Evolutionary conservation across 495 filamentous ascomycete genomes (phyloP), one percentile per base, ranked within the genome.

Genomic region (Platismatia glauca): DNA sequence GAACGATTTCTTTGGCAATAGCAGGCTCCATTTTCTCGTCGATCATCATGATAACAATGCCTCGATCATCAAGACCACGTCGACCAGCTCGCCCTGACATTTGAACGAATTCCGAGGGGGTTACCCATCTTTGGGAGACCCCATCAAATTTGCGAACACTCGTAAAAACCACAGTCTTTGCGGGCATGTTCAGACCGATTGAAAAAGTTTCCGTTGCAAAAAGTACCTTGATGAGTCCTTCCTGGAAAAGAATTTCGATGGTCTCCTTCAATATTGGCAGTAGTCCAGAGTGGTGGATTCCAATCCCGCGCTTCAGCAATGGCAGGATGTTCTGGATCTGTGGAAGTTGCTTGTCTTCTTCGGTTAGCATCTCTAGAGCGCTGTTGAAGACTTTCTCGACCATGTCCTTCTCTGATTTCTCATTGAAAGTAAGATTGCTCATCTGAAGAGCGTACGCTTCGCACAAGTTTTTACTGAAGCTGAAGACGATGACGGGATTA

Each of bases 41-140:
- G 58, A 98, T 85, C 94, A 98, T 98, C 89, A 98, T 95, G 71
- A 98, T 98, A 68, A 97, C 94, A 70, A 98, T 95, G 82, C 94
- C 94, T 60, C 94, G 88, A 57, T 97, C 94, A 77, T 98, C 94
- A 59, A 98, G 87, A 76, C 94, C 94, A 82, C 94, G 83, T 80
- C 94, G 88, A 67, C 94, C 94, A 27, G 94, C 94, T 72, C 94
- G 86, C 62, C 94, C 94, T 33, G 94, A 95, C 94, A 98, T 98
- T 71, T 98, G 94, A 61, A 97, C 87, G 73, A 97, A 98, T 68
- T 98, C 94, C 24, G 92, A 97, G 3, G 94, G 90, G 1, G 90
- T 95, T 34, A 98, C 81, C 79, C 91, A 95, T 64, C 94, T 82
- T 58, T 82, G 81, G 41, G 80, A 78, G n/a, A 82, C 82, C 34